Evolutionary conservation across 768 basidiomycete genomes (phyloP).

Genomic region (Hirschioporus abietinus): DNA sequence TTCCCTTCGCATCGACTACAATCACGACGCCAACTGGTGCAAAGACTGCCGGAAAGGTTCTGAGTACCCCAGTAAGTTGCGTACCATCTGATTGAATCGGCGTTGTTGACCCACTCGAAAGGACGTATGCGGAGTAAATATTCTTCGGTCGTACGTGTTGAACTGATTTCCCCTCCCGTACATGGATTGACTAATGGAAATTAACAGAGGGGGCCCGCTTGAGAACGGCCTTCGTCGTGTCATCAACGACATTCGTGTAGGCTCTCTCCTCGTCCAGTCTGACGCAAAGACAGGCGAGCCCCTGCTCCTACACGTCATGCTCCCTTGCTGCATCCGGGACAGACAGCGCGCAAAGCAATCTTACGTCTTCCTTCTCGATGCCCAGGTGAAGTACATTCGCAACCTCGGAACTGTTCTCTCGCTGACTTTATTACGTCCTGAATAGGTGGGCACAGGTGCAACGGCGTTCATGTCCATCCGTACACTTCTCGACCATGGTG

Average conservation of each 20-base stretch:
- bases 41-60: slow-evolving; percentile 52
- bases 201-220: slow-evolving; percentile 74
- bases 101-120: slow-evolving; percentile 22
- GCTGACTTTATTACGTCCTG: not conserved
- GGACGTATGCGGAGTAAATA: slow-evolving; percentile 83
- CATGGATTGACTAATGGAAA: slow-evolving; percentile 9
- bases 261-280: slow-evolving; percentile 88
- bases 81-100: slow-evolving; percentile 2
- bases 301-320: slow-evolving; percentile 71
- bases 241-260: slow-evolving; percentile 78
- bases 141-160: slow-evolving; percentile 72
- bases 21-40: slow-evolving; percentile 65
- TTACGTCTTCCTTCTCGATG: slow-evolving; percentile 87
- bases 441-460: slow-evolving; percentile 87
- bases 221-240: slow-evolving; percentile 89
- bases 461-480: slow-evolving; percentile 95
- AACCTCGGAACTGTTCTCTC: slow-evolving; percentile 1
- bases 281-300: slow-evolving; percentile 85
- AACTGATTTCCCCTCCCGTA: not conserved
- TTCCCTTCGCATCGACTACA: slow-evolving; percentile 62
- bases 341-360: slow-evolving; percentile 58
- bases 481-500: slow-evolving; percentile 88
- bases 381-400: slow-evolving; percentile 48
- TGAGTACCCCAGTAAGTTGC: slow-evolving; percentile 51
- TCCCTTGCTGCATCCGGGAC: slow-evolving; percentile 70